Conservation (phyloP, 768 basidiomycete genomes). For the Podaxis carcinomalis region DNA sequence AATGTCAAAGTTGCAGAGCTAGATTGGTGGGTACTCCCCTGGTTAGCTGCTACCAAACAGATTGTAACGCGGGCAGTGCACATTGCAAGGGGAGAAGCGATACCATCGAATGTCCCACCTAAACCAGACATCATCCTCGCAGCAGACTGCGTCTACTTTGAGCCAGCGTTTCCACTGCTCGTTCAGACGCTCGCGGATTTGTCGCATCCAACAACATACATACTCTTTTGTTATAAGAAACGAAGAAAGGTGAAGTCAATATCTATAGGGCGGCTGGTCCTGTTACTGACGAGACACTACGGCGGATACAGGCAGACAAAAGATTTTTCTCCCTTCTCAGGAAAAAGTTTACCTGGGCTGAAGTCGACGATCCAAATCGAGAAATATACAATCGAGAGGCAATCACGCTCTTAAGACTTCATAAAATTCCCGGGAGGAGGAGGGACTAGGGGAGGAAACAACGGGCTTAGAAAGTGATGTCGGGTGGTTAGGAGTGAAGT, state of each 20-base stretch:
- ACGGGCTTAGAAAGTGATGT: neutral
- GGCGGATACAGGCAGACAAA: conserved; percentile 66
- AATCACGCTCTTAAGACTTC: conserved; percentile 57
- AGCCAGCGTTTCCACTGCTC: conserved; percentile 86
- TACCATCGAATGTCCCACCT: conserved; percentile 40
- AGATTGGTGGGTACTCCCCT: conserved; percentile 60
- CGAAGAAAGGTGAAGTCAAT: conserved; percentile 64
- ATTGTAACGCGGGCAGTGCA: conserved; percentile 10
- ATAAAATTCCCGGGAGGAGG: conserved; percentile 18
- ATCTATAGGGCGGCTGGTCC: neutral
- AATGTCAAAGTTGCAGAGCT: conserved; percentile 63
- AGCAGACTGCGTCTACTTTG: conserved; percentile 95
- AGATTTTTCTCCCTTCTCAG: conserved; percentile 79
- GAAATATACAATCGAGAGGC: conserved; percentile 57
- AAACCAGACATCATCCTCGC: conserved; percentile 72
- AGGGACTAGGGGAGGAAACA: neutral
- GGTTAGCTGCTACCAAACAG: conserved; percentile 3
- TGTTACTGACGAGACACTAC: neutral
- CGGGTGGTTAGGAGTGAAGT: neutral
- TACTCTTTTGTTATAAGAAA: conserved; percentile 93
- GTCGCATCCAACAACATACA: conserved; percentile 49
- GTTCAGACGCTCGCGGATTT: conserved; percentile 75
- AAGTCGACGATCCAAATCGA: conserved; percentile 61
- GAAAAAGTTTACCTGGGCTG: conserved; percentile 71
- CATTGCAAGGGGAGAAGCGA: conserved; percentile 55